Evolutionary conservation across 2,329 filamentous ascomycete species (phyloP), one percentile per base, ranked within the genome.

Genomic region (Clarireedia homoeocarpa): DNA sequence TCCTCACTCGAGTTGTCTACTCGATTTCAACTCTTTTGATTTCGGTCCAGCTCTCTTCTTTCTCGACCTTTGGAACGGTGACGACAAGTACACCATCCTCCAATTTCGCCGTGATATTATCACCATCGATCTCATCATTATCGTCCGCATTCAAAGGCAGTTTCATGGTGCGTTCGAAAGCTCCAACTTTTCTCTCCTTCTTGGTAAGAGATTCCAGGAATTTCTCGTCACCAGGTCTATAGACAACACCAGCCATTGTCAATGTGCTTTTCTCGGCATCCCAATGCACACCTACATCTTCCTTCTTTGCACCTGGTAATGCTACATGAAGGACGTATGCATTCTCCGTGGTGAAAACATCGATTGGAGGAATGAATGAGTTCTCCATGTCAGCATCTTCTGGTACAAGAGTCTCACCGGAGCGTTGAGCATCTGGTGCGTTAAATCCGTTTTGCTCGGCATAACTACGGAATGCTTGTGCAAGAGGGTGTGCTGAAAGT

Each of bases 241-340:
- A 80, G 7, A 91, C 78, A 0, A 91, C 84, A 51, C 89, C 89
- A 1, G 84, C 78, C 54, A 95, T 74, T 63, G 77, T 81, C 44
- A 95, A 74, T 55, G 80, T 74, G 48, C 76, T 79, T 66, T 81
- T 82, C 57, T 89, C 85, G 0, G 81, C 77, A 62, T 92, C 83
- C 81, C 87, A 95, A 69, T 85, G 84, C 47, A 94, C 81, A 56
- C 80, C 85, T 5, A 94, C 75, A 65, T 94, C 88, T 65, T 89
- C 80, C 71, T 91, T 91, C 72, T 85, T 85, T 1, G 85, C 88
- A 26, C 89, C 89, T 0, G 90, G 88, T 0, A 95, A 77, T 1
- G 88, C 85, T 48, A 83, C 67, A 70, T 94, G 88, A 7, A 94
- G 73, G 45, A 90, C 74, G 68, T 84, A 91, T 14, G 81, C 72